Conservation (phyloP, 495 filamentous ascomycete genomes). For the Alectoria sarmentosa region DNA sequence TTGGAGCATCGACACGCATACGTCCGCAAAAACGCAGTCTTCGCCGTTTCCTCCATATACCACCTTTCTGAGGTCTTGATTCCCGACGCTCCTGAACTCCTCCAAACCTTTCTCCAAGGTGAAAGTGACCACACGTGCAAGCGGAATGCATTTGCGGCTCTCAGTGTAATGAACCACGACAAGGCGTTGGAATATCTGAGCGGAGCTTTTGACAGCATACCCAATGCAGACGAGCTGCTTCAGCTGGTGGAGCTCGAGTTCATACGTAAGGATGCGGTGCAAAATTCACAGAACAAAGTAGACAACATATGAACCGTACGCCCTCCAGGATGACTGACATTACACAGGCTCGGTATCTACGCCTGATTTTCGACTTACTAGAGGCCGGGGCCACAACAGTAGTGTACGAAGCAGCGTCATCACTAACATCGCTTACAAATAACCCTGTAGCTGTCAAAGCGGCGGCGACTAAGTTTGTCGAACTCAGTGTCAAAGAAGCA, state of each 20-base stretch:
- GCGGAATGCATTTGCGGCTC: constrained; percentile 91
- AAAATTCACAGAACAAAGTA: constrained; percentile 91
- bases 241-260: constrained; percentile 95
- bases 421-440: constrained; percentile 86
- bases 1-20: constrained; percentile 95
- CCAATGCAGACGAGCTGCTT: constrained; percentile 87
- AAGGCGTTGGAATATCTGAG: constrained; percentile 85
- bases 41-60: constrained; percentile 88
- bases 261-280: constrained; percentile 93
- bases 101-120: constrained; percentile 80
- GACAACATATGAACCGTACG: constrained; percentile 6
- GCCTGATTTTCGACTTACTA: constrained; percentile 92
- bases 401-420: constrained; percentile 96
- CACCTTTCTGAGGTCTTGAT: constrained; percentile 87
- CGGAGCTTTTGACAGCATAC: constrained; percentile 87
- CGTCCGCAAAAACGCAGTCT: constrained; percentile 96
- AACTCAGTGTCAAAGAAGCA: constrained; percentile 91
- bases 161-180: constrained; percentile 85
- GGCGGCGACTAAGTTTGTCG: constrained; percentile 90
- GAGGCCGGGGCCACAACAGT: constrained; percentile 92
- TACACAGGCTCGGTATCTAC: constrained; percentile 64
- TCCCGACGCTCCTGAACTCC: constrained; percentile 90
- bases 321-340: neutral
- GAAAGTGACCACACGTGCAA: constrained; percentile 97
- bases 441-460: constrained; percentile 98